phyloP scores from a whole-genome alignment of 1,284 basidiomycete genomes.

The Omphalotus olearius region DNA sequence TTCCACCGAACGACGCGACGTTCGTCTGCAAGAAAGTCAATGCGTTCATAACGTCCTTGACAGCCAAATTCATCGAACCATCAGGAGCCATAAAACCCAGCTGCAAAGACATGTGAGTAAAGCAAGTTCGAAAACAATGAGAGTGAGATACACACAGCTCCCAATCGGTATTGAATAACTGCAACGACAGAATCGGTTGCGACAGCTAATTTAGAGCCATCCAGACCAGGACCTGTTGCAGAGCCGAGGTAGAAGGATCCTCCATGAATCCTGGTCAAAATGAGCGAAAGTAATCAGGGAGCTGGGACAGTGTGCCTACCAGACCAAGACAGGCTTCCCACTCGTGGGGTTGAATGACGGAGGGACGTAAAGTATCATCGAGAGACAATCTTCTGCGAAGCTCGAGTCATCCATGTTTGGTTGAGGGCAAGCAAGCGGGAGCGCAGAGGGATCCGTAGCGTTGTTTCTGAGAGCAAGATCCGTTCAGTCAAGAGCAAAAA shows the following conservation, averaged over 20 bases:
- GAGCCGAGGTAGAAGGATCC: constrained; percentile 78
- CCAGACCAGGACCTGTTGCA: constrained; percentile 68
- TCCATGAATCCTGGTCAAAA: constrained; percentile 72
- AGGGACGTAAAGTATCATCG: constrained; percentile 72
- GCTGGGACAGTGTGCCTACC: constrained; percentile 36
- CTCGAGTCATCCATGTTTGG: constrained; percentile 39
- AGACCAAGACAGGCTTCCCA: constrained; percentile 56
- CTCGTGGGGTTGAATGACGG: constrained; percentile 27
- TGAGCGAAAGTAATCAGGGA: constrained; percentile 7
- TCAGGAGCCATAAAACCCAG: constrained; percentile 73
- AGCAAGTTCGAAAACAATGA: too few species aligned
- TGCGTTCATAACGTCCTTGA: constrained; percentile 68
- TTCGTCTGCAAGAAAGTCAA: constrained; percentile 62
- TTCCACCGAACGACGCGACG: constrained; percentile 69
- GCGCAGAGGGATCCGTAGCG: constrained; percentile 42
- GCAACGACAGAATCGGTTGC: constrained; percentile 79
- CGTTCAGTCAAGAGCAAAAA: too few species aligned
- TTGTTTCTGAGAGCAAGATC: constrained; percentile 37
- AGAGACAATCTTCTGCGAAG: constrained; percentile 75
- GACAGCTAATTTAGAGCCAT: constrained; percentile 72
- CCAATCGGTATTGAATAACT: constrained; percentile 82
- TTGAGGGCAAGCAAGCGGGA: constrained; percentile 75
- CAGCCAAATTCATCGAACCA: constrained; percentile 64
- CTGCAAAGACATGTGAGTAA: constrained; percentile 28
- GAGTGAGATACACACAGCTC: constrained; percentile 48